Evolutionary conservation across 495 filamentous ascomycete genomes (phyloP), one percentile per base, ranked within the genome.

Genomic region (Lasiosphaeria ovina): DNA sequence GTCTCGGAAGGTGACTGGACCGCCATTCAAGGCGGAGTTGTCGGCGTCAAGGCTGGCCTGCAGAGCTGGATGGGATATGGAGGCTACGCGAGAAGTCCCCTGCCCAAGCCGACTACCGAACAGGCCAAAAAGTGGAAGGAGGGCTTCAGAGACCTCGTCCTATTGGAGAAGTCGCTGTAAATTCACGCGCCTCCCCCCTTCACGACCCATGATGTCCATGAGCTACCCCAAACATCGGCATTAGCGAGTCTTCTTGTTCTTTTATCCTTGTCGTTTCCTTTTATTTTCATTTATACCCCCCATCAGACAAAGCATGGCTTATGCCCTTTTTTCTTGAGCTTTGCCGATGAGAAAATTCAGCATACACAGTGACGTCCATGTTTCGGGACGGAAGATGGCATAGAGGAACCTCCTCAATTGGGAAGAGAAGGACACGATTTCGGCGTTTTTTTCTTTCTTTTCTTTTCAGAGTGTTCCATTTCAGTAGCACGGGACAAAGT

Each of bases 1-100:
- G 84, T 96, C 38, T 89, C 91, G 10, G 78, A 86, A 42, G 90
- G 90, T 17, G 92, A 97, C 77, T 96, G 92, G 93, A 86, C 82
- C 16, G 88, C 88, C 17, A 96, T 95, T 65, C 85, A 93, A 64
- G 87, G 89, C 45, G 93, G 92, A 31, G 90, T 96, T 58, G 84
- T 95, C 14, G 91, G 89, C 34, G 90, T 90, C 64, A 97, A 97
- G 83, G 84, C 82, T 58, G 90, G 83, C 2, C 71, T 97, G 66
- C 79, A 92, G 71, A 77, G 81, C 35, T 96, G 74, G 81, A 89
- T 84, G 64, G 89, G 88, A 52, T 96, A 96, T 70, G 92, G 92
- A 17, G 89, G 89, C 16, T 82, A 82, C 61, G 88, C 86, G 24
- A 81, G 93, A 16, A 87, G 85, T 65, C 93, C 93, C 36, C 85